Conservation (phyloP, 2,329 filamentous ascomycete species). For the Xylaria sp. region DNA sequence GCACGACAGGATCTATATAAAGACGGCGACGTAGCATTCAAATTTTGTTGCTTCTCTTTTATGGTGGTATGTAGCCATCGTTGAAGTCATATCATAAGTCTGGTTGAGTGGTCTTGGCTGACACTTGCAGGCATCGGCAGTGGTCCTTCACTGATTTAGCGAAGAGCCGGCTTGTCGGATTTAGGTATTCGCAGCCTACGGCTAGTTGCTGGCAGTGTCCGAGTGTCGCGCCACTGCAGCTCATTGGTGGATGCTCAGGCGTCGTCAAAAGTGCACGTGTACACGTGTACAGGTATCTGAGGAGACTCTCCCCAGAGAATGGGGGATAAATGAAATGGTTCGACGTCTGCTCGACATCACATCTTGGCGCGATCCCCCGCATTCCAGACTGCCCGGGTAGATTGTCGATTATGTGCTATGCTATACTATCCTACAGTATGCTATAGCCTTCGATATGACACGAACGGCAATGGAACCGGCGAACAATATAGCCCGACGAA, state of each 20-base stretch:
- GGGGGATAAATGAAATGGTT: slow-evolving; percentile 9
- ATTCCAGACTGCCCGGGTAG: slow-evolving; percentile 12
- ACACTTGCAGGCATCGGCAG: neutral
- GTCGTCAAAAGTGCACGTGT: slow-evolving; percentile 12
- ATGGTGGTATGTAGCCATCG: slow-evolving; percentile 15
- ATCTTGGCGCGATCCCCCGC: slow-evolving; percentile 31
- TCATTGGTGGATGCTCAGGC: slow-evolving; percentile 10
- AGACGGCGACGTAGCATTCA: slow-evolving; percentile 13
- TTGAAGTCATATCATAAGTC: slow-evolving; percentile 24
- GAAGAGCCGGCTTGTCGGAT: slow-evolving; percentile 31
- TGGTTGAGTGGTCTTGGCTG: neutral
- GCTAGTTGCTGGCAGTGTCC: neutral
- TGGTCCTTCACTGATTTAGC: slow-evolving; percentile 4
- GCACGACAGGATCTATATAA: neutral
- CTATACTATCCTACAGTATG: neutral
- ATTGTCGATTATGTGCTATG: slow-evolving; percentile 4
- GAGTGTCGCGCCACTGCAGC: slow-evolving; percentile 20
- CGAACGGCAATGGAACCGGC: slow-evolving; percentile 9
- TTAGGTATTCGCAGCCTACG: neutral
- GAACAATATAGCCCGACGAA: slow-evolving; percentile 27
- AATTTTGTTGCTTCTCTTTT: neutral
- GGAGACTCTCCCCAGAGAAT: slow-evolving; percentile 1
- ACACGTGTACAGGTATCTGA: slow-evolving; percentile 14
- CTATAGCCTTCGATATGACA: neutral
- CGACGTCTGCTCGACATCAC: slow-evolving; percentile 9